These are phyloP conservation scores for Magnusiomyces clavatus DNA, from an alignment of 1,139 yeast genomes.

Conservation along the genomic window DNA sequence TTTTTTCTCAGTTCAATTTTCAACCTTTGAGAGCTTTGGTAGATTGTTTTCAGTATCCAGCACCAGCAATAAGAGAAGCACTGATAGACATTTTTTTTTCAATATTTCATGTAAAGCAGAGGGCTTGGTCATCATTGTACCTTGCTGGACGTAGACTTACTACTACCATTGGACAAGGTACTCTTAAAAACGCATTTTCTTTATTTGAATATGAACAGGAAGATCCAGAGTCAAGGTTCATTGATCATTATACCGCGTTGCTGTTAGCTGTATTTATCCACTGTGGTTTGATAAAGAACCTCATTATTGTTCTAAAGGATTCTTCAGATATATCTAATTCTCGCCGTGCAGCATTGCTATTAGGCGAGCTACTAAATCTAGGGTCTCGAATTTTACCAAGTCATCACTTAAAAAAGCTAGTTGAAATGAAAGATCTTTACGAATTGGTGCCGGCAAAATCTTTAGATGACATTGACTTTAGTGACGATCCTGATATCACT, in stretches of 20 bases:
- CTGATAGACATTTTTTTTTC: slow-evolving; percentile 68
- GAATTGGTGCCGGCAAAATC: background rate
- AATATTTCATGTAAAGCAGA: slow-evolving; percentile 49
- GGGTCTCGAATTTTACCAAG: slow-evolving; percentile 14
- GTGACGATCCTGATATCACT: background rate
- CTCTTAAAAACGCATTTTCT: background rate
- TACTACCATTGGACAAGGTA: slow-evolving; percentile 23
- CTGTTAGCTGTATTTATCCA: slow-evolving; percentile 46
- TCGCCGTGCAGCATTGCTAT: slow-evolving; percentile 54
- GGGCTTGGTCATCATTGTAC: slow-evolving; percentile 45
- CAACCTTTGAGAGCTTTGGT: slow-evolving; percentile 52
- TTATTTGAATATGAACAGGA: background rate
- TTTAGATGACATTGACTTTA: too few relatives aligned
- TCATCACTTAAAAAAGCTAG: background rate
- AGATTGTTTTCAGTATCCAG: slow-evolving; percentile 53
- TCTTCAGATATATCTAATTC: slow-evolving; percentile 40
- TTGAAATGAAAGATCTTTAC: background rate
- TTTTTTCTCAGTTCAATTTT: slow-evolving; percentile 53
- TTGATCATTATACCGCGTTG: slow-evolving; percentile 57
- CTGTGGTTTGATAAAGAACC: slow-evolving; percentile 46
- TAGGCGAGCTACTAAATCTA: slow-evolving; percentile 54
- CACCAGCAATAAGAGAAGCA: slow-evolving; percentile 49
- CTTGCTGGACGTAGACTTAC: slow-evolving; percentile 32
- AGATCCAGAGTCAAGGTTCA: slow-evolving; percentile 17
- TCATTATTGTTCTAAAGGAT: slow-evolving; percentile 44